These are phyloP conservation scores for Ulmus americana DNA, from an alignment of 331 rosid species.

Conservation along the genomic window DNA sequence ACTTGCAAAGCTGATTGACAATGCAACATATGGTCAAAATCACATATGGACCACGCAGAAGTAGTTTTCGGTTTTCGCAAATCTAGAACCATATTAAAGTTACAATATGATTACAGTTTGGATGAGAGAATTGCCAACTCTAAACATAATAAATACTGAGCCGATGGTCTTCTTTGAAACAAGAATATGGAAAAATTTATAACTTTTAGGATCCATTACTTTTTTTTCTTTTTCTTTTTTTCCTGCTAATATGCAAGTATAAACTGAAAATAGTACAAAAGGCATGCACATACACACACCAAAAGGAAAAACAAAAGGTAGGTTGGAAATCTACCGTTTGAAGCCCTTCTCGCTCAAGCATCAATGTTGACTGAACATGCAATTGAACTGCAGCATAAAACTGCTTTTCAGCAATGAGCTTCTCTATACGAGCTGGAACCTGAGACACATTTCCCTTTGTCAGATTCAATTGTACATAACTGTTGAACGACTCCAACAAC, in stretches of 20 bases:
- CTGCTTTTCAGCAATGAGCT: constrained; percentile 84
- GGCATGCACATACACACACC: not conserved
- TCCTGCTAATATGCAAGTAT: too few species aligned
- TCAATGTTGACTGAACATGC: constrained; percentile 75
- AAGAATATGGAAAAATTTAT: too few species aligned
- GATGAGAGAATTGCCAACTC: not conserved
- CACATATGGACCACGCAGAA: not conserved
- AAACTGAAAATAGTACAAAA: too few species aligned
- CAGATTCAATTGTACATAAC: not conserved
- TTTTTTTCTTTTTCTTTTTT: too few species aligned
- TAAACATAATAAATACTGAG: not conserved
- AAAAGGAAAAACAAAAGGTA: not conserved
- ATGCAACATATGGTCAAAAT: not conserved
- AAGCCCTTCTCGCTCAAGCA: constrained; percentile 97
- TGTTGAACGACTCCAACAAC: not conserved
- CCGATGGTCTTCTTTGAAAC: too few species aligned
- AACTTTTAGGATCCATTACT: too few species aligned
- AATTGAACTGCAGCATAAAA: constrained; percentile 93
- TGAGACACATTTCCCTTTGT: constrained; percentile 35
- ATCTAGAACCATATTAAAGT: not conserved
- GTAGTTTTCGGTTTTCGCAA: not conserved
- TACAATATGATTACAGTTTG: constrained; percentile 3
- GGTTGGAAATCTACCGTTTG: constrained; percentile 59
- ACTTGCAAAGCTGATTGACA: constrained; percentile 2
- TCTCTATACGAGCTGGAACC: constrained; percentile 94